Base-by-base conservation (phyloP, 2,329 filamentous ascomycete species). In the Fusarium drepaniforme region DNA sequence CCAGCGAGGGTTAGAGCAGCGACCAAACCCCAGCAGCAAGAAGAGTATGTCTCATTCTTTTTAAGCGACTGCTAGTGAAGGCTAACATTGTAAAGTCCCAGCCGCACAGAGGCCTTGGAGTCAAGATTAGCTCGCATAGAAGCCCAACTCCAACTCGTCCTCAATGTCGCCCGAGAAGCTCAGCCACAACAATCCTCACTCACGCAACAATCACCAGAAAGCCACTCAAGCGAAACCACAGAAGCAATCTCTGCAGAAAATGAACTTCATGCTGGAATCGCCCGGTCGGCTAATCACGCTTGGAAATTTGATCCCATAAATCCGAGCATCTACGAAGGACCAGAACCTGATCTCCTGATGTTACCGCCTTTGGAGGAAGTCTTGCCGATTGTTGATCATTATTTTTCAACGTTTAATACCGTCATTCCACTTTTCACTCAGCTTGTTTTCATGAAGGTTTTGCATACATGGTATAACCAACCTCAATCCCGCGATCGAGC, bases 381-480 rank as follows among this genome's bases (percentile, higher is more conserved):
- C 9, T 44, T 84, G 3, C 82, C 83, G 16, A 67, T 82, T 8
- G 69, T 85, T 3, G 82, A 85, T 33, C 75, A 79, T 46, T 86
- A 83, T 73, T 86, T 86, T 63, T 61, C 68, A 8, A 72, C 75
- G 7, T 83, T 82, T 65, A 86, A 85, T 72, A 46, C 68, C 3
- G 76, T 82, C 1, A 72, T 85, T 5, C 84, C 84, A 1, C 76
- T 86, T 6, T 86, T 85, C 57, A 73, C 83, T 35, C 81, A 83
- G 30, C 62, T 69, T 2, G 79, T 77, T 0, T 85, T 85, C 46
- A 83, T 84, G 81, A 74, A 73, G 8, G 75, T 84, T 70, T 64
- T 86, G 3, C 77, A 79, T 5, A 71, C 75, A 0, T 86, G 82
- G 77, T 85, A 85, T 53, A 78, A 75, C 3, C 67, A 78, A 4